Conservation (phyloP, 805 yeast species). For the Lipomyces yamanashiensis region DNA sequence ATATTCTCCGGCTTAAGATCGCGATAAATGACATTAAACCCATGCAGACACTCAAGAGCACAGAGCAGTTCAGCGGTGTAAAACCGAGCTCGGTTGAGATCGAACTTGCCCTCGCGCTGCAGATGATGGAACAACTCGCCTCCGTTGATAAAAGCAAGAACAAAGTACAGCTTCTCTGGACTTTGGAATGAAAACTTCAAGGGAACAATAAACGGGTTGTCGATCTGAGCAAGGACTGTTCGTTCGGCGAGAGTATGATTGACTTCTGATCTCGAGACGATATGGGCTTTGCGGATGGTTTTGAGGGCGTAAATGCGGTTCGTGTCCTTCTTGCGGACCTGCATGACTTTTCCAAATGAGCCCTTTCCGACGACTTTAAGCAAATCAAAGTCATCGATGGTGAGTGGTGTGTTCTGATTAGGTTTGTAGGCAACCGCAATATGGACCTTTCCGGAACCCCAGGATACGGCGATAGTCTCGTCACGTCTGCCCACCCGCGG, state of each 20-base stretch:
- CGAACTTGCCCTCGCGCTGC: conserved; percentile 87
- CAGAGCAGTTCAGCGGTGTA: conserved; percentile 92
- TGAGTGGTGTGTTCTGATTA: conserved; percentile 64
- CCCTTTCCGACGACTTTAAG: conserved; percentile 97
- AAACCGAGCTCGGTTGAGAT: conserved; percentile 85
- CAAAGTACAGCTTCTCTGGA: conserved; percentile 92
- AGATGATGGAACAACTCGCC: conserved; percentile 95
- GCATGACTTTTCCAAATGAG: conserved; percentile 98
- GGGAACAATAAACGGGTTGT: conserved; percentile 95
- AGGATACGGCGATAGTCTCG: conserved; percentile 37
- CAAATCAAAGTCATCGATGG: conserved; percentile 90
- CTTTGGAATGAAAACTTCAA: conserved; percentile 94
- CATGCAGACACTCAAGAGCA: conserved; percentile 90
- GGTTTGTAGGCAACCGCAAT: conserved; percentile 74
- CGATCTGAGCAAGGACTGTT: conserved; percentile 89
- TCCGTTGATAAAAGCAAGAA: conserved; percentile 91
- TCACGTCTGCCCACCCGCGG: conserved; percentile 42
- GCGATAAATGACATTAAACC: conserved; percentile 88
- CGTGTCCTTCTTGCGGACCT: conserved; percentile 94
- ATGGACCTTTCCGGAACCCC: conserved; percentile 47
- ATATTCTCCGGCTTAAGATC: conserved; percentile 97
- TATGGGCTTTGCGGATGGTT: conserved; percentile 90
- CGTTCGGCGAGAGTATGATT: conserved; percentile 96
- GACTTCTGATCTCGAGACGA: conserved; percentile 91
- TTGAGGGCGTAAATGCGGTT: conserved; percentile 92